Base-by-base conservation (phyloP, 495 filamentous ascomycete genomes). In the Talaromyces proteolyticus region DNA sequence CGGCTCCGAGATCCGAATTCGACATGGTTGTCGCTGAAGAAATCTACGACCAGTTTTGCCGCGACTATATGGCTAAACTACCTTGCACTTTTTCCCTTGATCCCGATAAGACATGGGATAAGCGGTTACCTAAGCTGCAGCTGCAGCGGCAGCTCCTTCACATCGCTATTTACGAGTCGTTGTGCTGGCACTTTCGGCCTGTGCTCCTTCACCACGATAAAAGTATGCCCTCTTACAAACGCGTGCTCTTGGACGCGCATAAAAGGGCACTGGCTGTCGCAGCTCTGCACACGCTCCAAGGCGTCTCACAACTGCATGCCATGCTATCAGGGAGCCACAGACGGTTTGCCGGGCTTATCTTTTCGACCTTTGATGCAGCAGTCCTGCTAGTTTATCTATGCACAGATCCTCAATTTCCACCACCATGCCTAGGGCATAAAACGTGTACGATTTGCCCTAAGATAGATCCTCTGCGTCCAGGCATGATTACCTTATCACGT, bases 151-250 rank as follows among this genome's bases (percentile, higher is more conserved):
- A 61, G 39, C 41, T 61, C 17, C 39, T 63, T 1, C 56, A 63
- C 26, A 60, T 63, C 2, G 40, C 56, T 22, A 61, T 65, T 3
- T 65, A 53, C 47, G 58, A 61, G 16, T 61, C 54, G 5, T 10
- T 61, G 14, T 63, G 60, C 26, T 57, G 49, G 36, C 63, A 63
- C 47, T 63, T 61, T 29, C 52, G 60, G 6, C 45, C 57, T 1
- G n/a, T 54, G 3, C 48, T 63, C 7, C 42, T 49, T 11, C 12
- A 52, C 16, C 41, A 55, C 24, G 37, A 52, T 37, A 16, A 24
- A 12, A 4, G 6, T 18, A 47, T 59, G 1, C 56, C 59, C 1
- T 18, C 23, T 11, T 60, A 60, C 36, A 58, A 63, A 41, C 44
- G 38, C 11, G 54, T 57, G 2, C 29, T 64, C 17, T 19, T 61